Conservation (phyloP, 805 yeast species). For the Candida ficus region DNA sequence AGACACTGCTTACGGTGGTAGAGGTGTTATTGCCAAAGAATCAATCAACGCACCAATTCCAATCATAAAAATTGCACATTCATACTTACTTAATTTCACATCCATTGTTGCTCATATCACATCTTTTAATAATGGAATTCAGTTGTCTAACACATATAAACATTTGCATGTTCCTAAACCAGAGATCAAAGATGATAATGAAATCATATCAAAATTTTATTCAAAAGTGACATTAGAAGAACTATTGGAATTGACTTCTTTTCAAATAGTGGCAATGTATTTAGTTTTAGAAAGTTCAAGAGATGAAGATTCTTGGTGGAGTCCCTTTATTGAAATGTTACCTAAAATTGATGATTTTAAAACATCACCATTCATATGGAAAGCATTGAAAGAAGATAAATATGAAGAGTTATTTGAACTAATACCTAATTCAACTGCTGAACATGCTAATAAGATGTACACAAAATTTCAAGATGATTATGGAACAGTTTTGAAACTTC, state of each 20-base stretch:
- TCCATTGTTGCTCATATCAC: slow-evolving; percentile 44
- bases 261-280: slow-evolving; percentile 53
- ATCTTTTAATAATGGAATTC: slow-evolving; percentile 24
- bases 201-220: slow-evolving; percentile 12
- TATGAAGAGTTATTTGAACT: slow-evolving; percentile 27
- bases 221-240: slow-evolving; percentile 21
- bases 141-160: slow-evolving; percentile 6
- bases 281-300: slow-evolving; percentile 40
- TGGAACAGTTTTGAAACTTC: slow-evolving; percentile 25
- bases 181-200: slow-evolving; percentile 16
- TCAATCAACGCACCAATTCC: slow-evolving; percentile 36
- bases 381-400: slow-evolving; percentile 21
- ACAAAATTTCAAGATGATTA: slow-evolving; percentile 32
- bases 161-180: slow-evolving; percentile 7
- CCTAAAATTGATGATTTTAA: slow-evolving; percentile 53
- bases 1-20: slow-evolving; percentile 47
- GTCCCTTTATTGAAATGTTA: slow-evolving; percentile 58
- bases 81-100: slow-evolving; percentile 52
- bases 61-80: slow-evolving; percentile 52
- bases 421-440: slow-evolving; percentile 41
- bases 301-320: slow-evolving; percentile 49
- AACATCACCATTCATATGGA: slow-evolving; percentile 64
- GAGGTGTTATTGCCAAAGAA: slow-evolving; percentile 50
- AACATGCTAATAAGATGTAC: slow-evolving; percentile 38
- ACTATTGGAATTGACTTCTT: slow-evolving; percentile 45